Evolutionary conservation across 176 grass and related monocot species (phyloP).

Genomic region (bread wheat (Triticum aestivum)): IWGSC_CS_RefSeq_v2.1 NC_057808.1:543733157-543733656

Average conservation of each 20-base stretch:
- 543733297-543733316: conserved; percentile 78
- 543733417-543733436: conserved; percentile 32
- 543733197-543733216: conserved; percentile 25
- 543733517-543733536: neutral
- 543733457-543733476: neutral
- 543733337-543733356: conserved; percentile 91
- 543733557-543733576: neutral
- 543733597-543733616: neutral
- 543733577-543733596: neutral
- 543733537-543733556: neutral
- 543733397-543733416: neutral
- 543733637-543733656: neutral
- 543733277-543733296: conserved; percentile 46
- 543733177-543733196: conserved; percentile 95
- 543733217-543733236: neutral
- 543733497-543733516: conserved; percentile 77
- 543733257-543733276: conserved; percentile 56
- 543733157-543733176: conserved; percentile 67
- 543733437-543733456: neutral
- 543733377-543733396: conserved; percentile 65
- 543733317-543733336: conserved; percentile 66
- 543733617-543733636: neutral
- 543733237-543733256: conserved; percentile 37
- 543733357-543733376: conserved; percentile 79
- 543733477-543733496: neutral